Conservation (phyloP, 805 yeast species). For the Blastobotrys americana region DNA sequence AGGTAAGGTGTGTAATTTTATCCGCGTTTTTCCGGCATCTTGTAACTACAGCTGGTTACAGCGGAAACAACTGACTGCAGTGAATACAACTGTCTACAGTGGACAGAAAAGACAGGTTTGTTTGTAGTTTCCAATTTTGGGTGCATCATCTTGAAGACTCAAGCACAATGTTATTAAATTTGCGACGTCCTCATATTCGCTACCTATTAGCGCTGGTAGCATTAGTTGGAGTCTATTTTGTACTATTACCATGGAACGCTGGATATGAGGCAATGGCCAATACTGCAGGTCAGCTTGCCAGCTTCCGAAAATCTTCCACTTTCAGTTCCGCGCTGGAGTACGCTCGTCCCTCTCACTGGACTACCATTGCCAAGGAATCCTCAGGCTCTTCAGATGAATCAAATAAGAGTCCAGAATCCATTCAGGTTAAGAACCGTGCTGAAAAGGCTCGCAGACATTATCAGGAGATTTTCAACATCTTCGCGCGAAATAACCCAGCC, state of each 20-base stretch:
- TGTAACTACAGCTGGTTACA: too few species aligned
- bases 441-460: constrained; percentile 21
- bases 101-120: too few species aligned
- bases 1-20: too few species aligned
- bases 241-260: neutral
- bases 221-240: neutral
- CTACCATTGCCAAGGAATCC: neutral
- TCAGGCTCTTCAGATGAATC: too few species aligned
- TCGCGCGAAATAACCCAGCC: constrained; percentile 41
- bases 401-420: neutral
- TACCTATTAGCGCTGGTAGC: neutral
- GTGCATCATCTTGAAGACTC: too few species aligned
- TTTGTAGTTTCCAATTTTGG: too few species aligned
- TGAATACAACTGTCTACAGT: too few species aligned
- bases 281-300: neutral
- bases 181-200: neutral
- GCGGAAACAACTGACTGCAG: too few species aligned
- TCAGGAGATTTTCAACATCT: constrained; percentile 36
- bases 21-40: too few species aligned
- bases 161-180: neutral
- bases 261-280: neutral
- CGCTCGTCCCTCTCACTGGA: neutral
- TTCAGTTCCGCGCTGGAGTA: neutral
- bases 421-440: neutral
- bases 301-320: neutral